Evolutionary conservation across 805 yeast species (phyloP).

Genomic region (Suhomyces prunicola): DNA sequence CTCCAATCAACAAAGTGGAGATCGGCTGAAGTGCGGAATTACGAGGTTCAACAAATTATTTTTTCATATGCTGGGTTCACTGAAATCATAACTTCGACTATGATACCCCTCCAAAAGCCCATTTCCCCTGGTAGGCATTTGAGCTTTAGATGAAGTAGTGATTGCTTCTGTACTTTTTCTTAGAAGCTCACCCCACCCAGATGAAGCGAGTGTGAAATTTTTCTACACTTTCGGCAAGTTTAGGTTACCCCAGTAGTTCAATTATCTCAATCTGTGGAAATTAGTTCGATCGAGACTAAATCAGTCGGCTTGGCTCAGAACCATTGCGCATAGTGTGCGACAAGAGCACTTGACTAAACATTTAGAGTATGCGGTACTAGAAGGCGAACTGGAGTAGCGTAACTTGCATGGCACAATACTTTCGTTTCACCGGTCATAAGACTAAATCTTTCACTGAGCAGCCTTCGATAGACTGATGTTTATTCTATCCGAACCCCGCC

Average conservation of each 20-base stretch:
- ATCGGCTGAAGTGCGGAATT: not conserved
- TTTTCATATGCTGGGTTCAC: not conserved
- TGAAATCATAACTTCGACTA: no score
- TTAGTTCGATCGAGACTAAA: not conserved
- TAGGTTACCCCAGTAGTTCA: not conserved
- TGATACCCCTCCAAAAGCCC: no score
- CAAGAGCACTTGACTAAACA: not conserved
- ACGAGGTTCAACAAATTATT: not conserved
- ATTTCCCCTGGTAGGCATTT: no score
- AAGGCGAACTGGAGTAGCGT: not conserved
- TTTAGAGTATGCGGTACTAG: not conserved
- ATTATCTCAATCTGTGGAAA: not conserved
- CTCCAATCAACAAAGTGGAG: not conserved
- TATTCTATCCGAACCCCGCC: not conserved
- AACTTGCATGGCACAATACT: not conserved
- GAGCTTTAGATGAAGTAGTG: no score
- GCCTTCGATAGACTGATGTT: not conserved
- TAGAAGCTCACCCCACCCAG: not conserved
- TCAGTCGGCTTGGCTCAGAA: not conserved
- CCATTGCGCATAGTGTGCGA: not conserved
- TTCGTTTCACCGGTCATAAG: not conserved
- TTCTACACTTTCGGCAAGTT: not conserved
- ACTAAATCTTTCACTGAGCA: no score
- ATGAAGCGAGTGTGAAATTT: not conserved
- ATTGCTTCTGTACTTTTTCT: not conserved